phyloP scores from a whole-genome alignment of 495 filamentous ascomycete genomes.

The Haplographium delicatum region DNA sequence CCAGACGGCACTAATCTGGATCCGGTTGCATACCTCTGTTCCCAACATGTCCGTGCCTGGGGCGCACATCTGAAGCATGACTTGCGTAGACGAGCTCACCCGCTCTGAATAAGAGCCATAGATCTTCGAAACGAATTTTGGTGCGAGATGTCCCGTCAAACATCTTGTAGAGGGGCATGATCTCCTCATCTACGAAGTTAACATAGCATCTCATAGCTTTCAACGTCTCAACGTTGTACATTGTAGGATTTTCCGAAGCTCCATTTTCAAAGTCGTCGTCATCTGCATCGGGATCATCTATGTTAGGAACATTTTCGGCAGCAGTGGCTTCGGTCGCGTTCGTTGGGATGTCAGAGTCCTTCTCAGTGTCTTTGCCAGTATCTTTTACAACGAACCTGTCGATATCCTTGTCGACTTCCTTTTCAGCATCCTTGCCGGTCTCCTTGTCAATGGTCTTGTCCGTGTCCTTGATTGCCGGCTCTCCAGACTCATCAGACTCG shows the following conservation, averaged over 20 bases:
- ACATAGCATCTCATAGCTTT: constrained; percentile 21
- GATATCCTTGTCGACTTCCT: neutral
- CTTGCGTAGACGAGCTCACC: constrained; percentile 20
- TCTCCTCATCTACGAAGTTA: constrained; percentile 12
- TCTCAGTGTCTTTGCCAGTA: neutral
- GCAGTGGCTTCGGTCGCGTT: too few relatives aligned
- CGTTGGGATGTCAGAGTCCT: too few relatives aligned
- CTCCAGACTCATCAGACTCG: constrained; percentile 18
- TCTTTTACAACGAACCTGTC: neutral
- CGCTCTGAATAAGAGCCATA: constrained; percentile 30
- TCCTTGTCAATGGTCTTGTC: constrained; percentile 9
- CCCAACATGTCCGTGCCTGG: constrained; percentile 12
- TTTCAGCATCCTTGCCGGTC: constrained; percentile 22
- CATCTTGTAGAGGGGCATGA: constrained; percentile 28
- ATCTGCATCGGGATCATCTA: neutral
- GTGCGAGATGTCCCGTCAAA: constrained; percentile 8
- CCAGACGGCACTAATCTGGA: too few relatives aligned
- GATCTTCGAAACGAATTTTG: constrained; percentile 25
- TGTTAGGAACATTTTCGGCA: too few relatives aligned
- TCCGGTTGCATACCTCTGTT: constrained; percentile 20
- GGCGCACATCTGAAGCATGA: neutral
- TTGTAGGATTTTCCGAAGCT: too few relatives aligned
- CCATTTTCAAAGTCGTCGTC: too few relatives aligned
- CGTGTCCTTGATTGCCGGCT: constrained; percentile 10
- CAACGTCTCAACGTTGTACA: too few relatives aligned